Base-by-base conservation (phyloP, 2,329 filamentous ascomycete genomes). In the Dactylella cylindrospora region DNA sequence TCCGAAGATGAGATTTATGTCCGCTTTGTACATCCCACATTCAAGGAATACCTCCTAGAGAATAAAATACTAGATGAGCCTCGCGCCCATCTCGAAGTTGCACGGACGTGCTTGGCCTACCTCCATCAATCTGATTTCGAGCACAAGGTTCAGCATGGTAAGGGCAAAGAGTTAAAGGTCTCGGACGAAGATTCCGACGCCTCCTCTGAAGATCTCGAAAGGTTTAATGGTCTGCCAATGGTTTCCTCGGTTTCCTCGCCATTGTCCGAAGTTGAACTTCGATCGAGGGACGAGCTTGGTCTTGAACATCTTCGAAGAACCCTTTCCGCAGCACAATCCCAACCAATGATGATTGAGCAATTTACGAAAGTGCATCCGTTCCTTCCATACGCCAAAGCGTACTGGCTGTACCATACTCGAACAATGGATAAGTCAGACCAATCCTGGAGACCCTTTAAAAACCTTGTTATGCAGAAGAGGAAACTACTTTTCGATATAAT, bases 361-460 rank as follows among this genome's bases (percentile, higher is more conserved):
- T 10, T 47, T 8, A 19, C 32, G 6, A 2, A 13, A 2, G 22
- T 15, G 2, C 19, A 38, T 12, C 44, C 31, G 1, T 47, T 47
- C 12, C n/a, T 47, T 10, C 8, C 10, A 2, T 47, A 47, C 5
- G 44, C 44, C 12, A 47, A 47, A 12, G 32, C 32, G 12, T 20
- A 47, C 5, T 38, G 32, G 31, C 23, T 47, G n/a, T 47, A 47
- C n/a, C 44, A 47, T 7, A 35, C 29, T 6, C n/a, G 44, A 17
- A 22, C 31, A 8, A 47, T 47, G 44, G 23, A 47, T 29, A 47
- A 38, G n/a, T 26, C 44, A 3, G 44, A 47, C 19, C 31, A 31
- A 8, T 19, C 31, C 15, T 47, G 44, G 44, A n/a, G 5, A 3
- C 19, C 35, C 1, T 47, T 47, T 8, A 26, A 20, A 0, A 47